Conservation (phyloP, 805 yeast genomes). For the Wickerhamiella brachini region DNA sequence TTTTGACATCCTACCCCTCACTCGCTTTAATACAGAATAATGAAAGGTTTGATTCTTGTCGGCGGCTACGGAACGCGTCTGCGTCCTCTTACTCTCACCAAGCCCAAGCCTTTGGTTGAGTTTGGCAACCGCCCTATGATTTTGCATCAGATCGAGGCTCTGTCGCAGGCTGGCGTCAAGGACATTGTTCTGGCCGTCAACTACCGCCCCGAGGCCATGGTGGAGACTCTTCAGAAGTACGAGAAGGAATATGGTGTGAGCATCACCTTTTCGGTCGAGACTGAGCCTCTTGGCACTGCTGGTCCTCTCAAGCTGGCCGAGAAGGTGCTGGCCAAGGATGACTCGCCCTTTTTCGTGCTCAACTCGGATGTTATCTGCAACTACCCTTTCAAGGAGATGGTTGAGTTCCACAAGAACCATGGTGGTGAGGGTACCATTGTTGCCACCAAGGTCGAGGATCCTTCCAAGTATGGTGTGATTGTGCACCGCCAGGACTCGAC, state of each 20-base stretch:
- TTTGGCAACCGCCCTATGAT: slow-evolving; percentile 99
- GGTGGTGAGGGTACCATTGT: slow-evolving; percentile 98
- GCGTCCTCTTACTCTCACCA: slow-evolving; percentile 92
- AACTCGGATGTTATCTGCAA: slow-evolving; percentile 98
- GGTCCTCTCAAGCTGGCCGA: slow-evolving; percentile 98
- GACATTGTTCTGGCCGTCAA: slow-evolving; percentile 97
- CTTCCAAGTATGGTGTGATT: slow-evolving; percentile 98
- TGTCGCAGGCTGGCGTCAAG: slow-evolving; percentile 96
- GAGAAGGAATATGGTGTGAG: slow-evolving; percentile 88
- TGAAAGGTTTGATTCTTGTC: slow-evolving; percentile 96
- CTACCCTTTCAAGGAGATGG: slow-evolving; percentile 89
- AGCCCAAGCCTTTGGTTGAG: slow-evolving; percentile 94
- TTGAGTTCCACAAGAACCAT: slow-evolving; percentile 84
- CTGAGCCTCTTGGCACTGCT: slow-evolving; percentile 98
- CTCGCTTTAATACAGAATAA: background rate
- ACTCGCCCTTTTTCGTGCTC: slow-evolving; percentile 91
- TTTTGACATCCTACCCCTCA: background rate
- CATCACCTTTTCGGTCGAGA: slow-evolving; percentile 95
- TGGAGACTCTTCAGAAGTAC: slow-evolving; percentile 82
- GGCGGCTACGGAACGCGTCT: slow-evolving; percentile 99
- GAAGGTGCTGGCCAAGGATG: slow-evolving; percentile 82
- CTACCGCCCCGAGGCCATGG: slow-evolving; percentile 99
- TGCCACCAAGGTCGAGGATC: slow-evolving; percentile 99
- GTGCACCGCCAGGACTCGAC: slow-evolving; percentile 92
- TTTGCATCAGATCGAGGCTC: slow-evolving; percentile 94